phyloP scores from a whole-genome alignment of 2,329 filamentous ascomycete genomes.

The Paecilomyces dactylethromorphus region DNA sequence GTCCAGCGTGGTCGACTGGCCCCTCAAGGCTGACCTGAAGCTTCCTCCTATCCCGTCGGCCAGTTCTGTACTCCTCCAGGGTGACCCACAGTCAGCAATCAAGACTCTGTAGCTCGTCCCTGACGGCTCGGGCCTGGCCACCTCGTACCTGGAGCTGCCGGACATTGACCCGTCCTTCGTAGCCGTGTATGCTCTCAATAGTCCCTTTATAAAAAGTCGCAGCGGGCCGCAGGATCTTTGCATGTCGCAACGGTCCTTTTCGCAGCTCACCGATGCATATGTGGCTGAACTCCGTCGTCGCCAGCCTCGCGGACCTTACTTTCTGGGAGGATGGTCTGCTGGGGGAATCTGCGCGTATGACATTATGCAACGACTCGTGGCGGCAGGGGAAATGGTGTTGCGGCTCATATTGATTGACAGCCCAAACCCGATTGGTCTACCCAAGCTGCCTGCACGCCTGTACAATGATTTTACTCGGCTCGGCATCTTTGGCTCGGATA shows the following conservation, averaged over 20 bases:
- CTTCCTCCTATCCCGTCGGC: neutral
- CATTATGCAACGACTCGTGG: conserved; percentile 45
- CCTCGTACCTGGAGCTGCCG: neutral
- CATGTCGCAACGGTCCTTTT: too few relatives aligned
- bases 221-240: too few relatives aligned
- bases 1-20: too few relatives aligned
- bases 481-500: too few relatives aligned
- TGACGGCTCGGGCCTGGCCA: neutral
- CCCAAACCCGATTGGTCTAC: too few relatives aligned
- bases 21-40: too few relatives aligned
- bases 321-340: conserved; percentile 29
- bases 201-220: neutral
- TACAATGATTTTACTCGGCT: too few relatives aligned
- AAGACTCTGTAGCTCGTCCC: neutral
- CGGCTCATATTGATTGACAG: conserved; percentile 56
- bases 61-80: conserved; percentile 1
- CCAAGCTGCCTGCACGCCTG: too few relatives aligned
- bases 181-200: neutral
- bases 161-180: neutral
- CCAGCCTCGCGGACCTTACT: conserved; percentile 31
- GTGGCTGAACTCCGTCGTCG: conserved; percentile 17
- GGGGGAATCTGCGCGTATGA: conserved; percentile 33
- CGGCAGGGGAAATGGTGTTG: conserved; percentile 47
- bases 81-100: neutral
- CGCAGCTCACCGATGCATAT: too few relatives aligned